phyloP scores from a whole-genome alignment of 2,329 filamentous ascomycete genomes.

The Rutstroemia sp. region DNA sequence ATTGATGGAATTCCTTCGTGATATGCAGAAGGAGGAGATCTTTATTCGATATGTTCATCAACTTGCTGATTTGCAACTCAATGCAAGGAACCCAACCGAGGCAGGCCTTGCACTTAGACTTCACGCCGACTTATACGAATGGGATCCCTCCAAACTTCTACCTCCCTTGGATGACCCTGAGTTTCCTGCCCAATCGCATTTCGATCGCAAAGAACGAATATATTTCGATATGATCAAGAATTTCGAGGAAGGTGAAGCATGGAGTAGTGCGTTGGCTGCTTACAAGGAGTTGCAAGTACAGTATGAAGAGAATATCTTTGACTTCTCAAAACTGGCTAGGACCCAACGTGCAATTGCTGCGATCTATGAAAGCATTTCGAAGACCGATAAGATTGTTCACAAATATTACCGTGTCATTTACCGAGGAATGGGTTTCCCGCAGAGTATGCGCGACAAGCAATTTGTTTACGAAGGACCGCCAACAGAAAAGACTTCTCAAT shows the following conservation, averaged over 20 bases:
- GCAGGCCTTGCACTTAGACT: conserved; percentile 83
- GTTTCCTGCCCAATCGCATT: conserved; percentile 78
- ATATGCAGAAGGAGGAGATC: conserved; percentile 96
- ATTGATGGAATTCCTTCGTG: conserved; percentile 91
- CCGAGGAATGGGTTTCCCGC: conserved; percentile 80
- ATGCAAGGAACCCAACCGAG: conserved; percentile 73
- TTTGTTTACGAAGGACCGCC: conserved; percentile 84
- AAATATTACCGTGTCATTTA: conserved; percentile 91
- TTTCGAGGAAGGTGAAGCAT: conserved; percentile 90
- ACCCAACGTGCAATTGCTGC: conserved; percentile 86
- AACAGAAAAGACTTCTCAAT: conserved; percentile 69
- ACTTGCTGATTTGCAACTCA: conserved; percentile 68
- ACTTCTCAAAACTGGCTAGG: conserved; percentile 85
- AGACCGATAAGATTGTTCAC: conserved; percentile 68
- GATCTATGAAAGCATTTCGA: conserved; percentile 82
- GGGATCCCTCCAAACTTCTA: conserved; percentile 67
- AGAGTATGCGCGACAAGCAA: conserved; percentile 76
- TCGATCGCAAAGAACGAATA: conserved; percentile 85
- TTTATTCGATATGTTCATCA: conserved; percentile 96
- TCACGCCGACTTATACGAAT: conserved; percentile 88
- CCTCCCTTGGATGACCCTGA: conserved; percentile 62
- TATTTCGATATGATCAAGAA: conserved; percentile 94
- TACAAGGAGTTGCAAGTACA: conserved; percentile 89
- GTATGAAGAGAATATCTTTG: conserved; percentile 83
- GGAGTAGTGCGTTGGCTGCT: conserved; percentile 78